phyloP scores from a whole-genome alignment of 768 basidiomycete genomes.

The Coprinopsis sp. region DNA sequence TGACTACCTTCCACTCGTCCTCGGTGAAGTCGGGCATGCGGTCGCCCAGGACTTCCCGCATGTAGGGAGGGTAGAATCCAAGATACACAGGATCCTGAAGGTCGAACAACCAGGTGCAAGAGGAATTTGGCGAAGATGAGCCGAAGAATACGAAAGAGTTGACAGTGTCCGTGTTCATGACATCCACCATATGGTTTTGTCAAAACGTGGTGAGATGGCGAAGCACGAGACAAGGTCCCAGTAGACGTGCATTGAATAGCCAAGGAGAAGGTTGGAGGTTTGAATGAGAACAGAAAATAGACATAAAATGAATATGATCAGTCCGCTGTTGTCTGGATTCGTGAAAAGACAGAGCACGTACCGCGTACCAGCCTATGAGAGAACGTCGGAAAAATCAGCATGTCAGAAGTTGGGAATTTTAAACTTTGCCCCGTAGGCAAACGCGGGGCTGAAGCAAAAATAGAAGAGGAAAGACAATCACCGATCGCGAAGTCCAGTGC shows the following conservation, averaged over 20 bases:
- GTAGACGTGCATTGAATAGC: too few relatives aligned
- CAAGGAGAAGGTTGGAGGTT: too few relatives aligned
- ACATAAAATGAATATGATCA: constrained; percentile 6
- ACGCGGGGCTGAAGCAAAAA: too few relatives aligned
- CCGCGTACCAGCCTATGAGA: constrained; percentile 53
- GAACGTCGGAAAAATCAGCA: constrained; percentile 21
- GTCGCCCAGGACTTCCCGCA: constrained; percentile 51
- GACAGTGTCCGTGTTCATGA: too few relatives aligned
- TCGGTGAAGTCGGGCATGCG: constrained; percentile 55
- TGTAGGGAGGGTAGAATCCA: constrained; percentile 59
- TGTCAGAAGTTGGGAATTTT: constrained; percentile 4
- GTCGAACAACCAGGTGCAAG: too few relatives aligned
- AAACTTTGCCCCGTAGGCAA: too few relatives aligned
- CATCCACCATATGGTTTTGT: too few relatives aligned
- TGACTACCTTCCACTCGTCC: constrained; percentile 53
- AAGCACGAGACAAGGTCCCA: too few relatives aligned
- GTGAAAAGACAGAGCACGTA: constrained; percentile 24
- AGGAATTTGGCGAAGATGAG: constrained; percentile 1
- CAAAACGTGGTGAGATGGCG: too few relatives aligned
- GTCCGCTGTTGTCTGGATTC: constrained; percentile 9
- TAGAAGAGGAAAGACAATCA: constrained; percentile 24
- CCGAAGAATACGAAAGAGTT: constrained; percentile 2
- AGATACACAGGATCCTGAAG: constrained; percentile 62
- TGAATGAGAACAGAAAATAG: too few relatives aligned
- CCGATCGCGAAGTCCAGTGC: constrained; percentile 72